Conservation (phyloP, 768 basidiomycete species). For the Amanita molliuscula region DNA sequence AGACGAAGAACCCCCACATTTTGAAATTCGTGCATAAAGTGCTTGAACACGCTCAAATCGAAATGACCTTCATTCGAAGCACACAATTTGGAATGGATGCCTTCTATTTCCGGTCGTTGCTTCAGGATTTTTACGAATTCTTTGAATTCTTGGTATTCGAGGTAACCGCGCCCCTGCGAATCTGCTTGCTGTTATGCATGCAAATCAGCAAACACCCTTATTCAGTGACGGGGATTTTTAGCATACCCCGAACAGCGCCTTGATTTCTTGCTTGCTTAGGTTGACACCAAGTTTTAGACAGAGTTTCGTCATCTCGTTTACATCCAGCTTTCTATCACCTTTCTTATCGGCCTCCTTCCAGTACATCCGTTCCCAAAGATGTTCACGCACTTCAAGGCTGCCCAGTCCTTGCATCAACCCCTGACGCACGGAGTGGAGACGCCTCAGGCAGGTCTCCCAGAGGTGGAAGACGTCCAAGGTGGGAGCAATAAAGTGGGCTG, state of each 20-base stretch:
- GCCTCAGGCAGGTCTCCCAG: constrained; percentile 56
- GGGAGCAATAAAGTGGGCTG: constrained; percentile 73
- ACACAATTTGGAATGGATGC: constrained; percentile 40
- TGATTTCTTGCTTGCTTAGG: constrained; percentile 46
- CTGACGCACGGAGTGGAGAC: constrained; percentile 57
- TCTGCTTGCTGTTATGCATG: constrained; percentile 58
- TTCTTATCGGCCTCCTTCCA: constrained; percentile 65
- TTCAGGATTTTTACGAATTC: constrained; percentile 81
- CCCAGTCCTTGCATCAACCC: constrained; percentile 70
- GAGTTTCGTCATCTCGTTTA: constrained; percentile 64
- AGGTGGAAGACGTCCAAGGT: constrained; percentile 41
- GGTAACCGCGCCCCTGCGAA: constrained; percentile 36
- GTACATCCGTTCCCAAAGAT: constrained; percentile 76
- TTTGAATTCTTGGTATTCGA: constrained; percentile 79
- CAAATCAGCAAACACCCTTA: neutral
- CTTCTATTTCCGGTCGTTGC: constrained; percentile 68
- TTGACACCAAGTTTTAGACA: constrained; percentile 67
- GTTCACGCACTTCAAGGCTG: constrained; percentile 56
- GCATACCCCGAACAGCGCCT: constrained; percentile 47
- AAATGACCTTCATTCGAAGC: constrained; percentile 20
- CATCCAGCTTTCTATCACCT: constrained; percentile 51
- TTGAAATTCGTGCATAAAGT: constrained; percentile 38
- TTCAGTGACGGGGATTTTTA: neutral
- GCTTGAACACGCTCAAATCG: constrained; percentile 30
- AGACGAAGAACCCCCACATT: constrained; percentile 19